Conservation (phyloP, 2,329 filamentous ascomycete genomes). For the Diplodia corticola region DNA sequence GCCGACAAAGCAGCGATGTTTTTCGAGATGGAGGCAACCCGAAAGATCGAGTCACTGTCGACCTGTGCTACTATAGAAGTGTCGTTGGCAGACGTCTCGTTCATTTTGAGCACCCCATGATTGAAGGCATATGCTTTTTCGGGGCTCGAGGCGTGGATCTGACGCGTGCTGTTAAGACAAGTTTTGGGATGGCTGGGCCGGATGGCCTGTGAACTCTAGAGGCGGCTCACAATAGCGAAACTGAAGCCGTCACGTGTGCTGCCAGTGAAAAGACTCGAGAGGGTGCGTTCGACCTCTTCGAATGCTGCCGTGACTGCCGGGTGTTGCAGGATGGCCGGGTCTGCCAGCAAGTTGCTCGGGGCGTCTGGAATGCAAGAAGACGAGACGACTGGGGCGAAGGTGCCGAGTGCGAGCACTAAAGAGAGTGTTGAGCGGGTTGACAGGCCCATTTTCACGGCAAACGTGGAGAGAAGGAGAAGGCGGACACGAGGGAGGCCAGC, state of each 20-base stretch:
- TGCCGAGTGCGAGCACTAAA: neutral
- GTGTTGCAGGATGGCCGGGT: slow-evolving; percentile 29
- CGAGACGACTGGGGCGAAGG: neutral
- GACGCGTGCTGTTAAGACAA: neutral
- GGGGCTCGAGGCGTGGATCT: slow-evolving; percentile 34
- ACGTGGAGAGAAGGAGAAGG: neutral
- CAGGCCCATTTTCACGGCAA: neutral
- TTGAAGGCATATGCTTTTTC: slow-evolving; percentile 32
- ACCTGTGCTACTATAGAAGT: slow-evolving; percentile 15
- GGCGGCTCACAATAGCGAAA: slow-evolving; percentile 32
- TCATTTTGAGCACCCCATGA: slow-evolving; percentile 34
- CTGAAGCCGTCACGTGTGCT: slow-evolving; percentile 34
- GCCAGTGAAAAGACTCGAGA: slow-evolving; percentile 28
- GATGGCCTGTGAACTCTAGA: neutral
- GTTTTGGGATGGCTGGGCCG: neutral
- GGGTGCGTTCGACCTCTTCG: slow-evolving; percentile 27
- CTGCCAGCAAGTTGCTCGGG: slow-evolving; percentile 28
- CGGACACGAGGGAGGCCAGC: neutral
- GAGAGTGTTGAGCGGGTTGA: neutral
- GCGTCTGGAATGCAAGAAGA: slow-evolving; percentile 33
- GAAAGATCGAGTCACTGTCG: slow-evolving; percentile 35
- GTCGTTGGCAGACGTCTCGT: slow-evolving; percentile 28
- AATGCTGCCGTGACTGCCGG: slow-evolving; percentile 31
- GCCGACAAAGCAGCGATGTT: slow-evolving; percentile 32
- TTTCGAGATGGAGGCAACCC: slow-evolving; percentile 34